Conservation (phyloP, 2,329 filamentous ascomycete genomes). For the Phaeophleospora eucalypticola region DNA sequence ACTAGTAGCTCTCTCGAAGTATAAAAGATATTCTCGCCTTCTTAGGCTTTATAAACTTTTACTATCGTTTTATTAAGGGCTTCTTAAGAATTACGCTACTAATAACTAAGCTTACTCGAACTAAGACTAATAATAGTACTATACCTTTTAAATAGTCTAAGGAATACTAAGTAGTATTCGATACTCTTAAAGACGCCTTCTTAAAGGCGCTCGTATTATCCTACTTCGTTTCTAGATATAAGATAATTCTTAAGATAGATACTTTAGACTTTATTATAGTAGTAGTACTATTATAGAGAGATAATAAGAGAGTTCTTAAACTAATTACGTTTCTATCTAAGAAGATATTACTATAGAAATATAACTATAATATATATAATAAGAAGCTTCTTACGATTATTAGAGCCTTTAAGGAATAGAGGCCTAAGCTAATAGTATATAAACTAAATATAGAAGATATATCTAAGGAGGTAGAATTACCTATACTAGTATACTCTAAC, state of each 20-base stretch:
- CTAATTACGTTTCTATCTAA: slow-evolving; percentile 1
- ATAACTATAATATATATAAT: slow-evolving; percentile 2
- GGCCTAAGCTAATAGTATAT: neutral
- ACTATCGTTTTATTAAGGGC: slow-evolving; percentile 19
- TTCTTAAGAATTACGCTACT: slow-evolving; percentile 11
- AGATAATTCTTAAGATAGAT: neutral
- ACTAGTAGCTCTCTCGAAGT: slow-evolving; percentile 12
- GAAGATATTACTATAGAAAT: neutral
- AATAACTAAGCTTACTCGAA: slow-evolving; percentile 1
- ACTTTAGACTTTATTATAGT: neutral
- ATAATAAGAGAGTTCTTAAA: neutral
- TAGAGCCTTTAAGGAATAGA: slow-evolving; percentile 1
- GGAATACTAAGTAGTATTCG: neutral
- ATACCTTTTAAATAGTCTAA: neutral
- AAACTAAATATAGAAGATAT: neutral
- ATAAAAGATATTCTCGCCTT: slow-evolving; percentile 20
- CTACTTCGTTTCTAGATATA: too few species aligned
- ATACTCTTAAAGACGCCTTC: neutral
- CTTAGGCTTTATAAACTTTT: slow-evolving; percentile 21
- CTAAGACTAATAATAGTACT: neutral
- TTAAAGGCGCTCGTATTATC: neutral
- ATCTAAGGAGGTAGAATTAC: neutral
- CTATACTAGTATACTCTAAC: neutral
- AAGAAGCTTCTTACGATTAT: slow-evolving; percentile 4
- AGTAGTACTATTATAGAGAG: neutral